phyloP scores from a whole-genome alignment of 306 rosid species.

The Vigna trinervia region DNA sequence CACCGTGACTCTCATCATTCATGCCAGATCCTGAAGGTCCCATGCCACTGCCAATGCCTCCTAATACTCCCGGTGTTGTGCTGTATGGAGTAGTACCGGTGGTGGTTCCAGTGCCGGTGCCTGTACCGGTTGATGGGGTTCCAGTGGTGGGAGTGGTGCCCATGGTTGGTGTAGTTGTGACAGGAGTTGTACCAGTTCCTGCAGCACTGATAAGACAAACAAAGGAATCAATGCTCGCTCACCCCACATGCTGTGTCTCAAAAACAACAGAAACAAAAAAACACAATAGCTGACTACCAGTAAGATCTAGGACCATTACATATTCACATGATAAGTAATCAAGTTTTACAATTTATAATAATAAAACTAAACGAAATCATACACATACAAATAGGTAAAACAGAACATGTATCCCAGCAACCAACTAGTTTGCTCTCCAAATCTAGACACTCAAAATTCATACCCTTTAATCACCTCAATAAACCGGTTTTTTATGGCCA shows the following conservation, averaged over 20 bases:
- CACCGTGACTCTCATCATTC: constrained; percentile 73
- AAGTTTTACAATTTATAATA: background rate
- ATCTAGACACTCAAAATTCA: background rate
- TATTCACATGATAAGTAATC: background rate
- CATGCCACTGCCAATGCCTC: constrained; percentile 74
- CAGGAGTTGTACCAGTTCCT: constrained; percentile 57
- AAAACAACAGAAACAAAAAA: background rate
- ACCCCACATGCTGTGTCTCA: background rate
- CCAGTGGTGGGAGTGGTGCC: constrained; percentile 38
- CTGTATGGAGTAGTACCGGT: constrained; percentile 49
- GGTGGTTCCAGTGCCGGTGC: constrained; percentile 13
- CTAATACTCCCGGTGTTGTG: constrained; percentile 65
- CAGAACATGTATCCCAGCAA: no score
- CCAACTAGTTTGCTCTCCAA: no score
- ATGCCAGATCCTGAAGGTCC: constrained; percentile 80
- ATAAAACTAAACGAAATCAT: background rate
- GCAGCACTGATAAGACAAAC: constrained; percentile 49
- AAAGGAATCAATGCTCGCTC: constrained; percentile 4
- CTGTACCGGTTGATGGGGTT: constrained; percentile 28
- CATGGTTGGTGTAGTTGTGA: constrained; percentile 39
- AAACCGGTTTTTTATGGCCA: background rate
- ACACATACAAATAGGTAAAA: no score
- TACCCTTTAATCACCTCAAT: background rate
- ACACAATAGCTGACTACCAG: background rate
- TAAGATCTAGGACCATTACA: background rate